A percentile compares a stretch with the other conserved stretches of the same genome.
Evolutionary conservation across 768 basidiomycete genomes (phyloP).

Genomic region (Candolleomyces aberdarensis): DNA sequence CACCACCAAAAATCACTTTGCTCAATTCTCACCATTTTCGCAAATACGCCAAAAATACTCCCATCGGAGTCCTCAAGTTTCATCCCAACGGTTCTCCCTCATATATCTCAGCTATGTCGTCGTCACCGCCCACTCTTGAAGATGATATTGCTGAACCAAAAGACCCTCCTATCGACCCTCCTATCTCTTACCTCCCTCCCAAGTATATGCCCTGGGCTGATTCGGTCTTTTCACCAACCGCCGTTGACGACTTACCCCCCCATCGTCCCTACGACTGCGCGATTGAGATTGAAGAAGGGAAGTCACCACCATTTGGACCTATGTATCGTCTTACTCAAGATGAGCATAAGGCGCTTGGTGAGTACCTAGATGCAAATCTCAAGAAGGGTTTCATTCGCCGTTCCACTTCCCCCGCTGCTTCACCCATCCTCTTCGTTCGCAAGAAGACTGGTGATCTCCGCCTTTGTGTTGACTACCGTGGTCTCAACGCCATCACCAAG

Average conservation of each 20-base stretch:
- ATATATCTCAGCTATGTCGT: constrained; percentile 12
- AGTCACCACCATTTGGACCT: constrained; percentile 11
- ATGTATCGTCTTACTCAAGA: constrained; percentile 14
- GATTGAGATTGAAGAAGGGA: constrained; percentile 11
- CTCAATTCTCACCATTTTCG: constrained; percentile 14
- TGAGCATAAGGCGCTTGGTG: constrained; percentile 30
- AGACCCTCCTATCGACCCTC: not conserved
- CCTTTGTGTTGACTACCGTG: constrained; percentile 29
- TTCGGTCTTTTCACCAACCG: constrained; percentile 1
- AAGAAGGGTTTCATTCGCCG: constrained; percentile 31
- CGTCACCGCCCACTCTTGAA: constrained; percentile 1
- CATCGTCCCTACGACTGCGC: constrained; percentile 9
- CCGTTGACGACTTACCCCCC: constrained; percentile 3
- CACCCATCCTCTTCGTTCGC: constrained; percentile 31
- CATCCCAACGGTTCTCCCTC: constrained; percentile 13
- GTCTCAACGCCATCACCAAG: constrained; percentile 25
- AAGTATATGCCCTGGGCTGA: constrained; percentile 4
- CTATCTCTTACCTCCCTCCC: not conserved
- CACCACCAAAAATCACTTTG: constrained; percentile 14
- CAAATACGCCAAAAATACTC: constrained; percentile 18
- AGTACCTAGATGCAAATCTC: constrained; percentile 32
- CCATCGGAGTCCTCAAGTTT: constrained; percentile 2
- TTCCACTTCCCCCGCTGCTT: constrained; percentile 26
- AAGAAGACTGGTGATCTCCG: constrained; percentile 31
- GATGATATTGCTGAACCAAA: too few species aligned